Conservation (phyloP, 2,329 filamentous ascomycete species). For the Fusarium sp. region DNA sequence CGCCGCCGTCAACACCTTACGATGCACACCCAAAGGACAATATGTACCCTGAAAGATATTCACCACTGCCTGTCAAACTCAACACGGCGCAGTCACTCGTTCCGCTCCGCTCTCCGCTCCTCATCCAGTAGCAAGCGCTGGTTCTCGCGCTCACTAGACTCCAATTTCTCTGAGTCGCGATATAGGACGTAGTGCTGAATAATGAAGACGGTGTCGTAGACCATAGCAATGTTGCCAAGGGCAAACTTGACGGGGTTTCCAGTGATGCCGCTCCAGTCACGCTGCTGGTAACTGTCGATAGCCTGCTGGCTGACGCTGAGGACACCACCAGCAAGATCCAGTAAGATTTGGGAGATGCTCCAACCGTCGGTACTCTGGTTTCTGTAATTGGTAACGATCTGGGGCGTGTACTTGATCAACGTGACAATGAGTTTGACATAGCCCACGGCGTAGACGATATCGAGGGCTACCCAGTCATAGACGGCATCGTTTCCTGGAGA, state of each 20-base stretch:
- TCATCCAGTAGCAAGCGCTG: conserved; percentile 50
- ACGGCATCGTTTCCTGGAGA: conserved; percentile 55
- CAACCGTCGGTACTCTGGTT: conserved; percentile 89
- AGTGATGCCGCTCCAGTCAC: conserved; percentile 90
- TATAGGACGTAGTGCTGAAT: conserved; percentile 91
- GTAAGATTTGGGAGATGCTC: conserved; percentile 85
- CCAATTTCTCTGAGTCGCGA: conserved; percentile 34
- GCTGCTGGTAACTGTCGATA: conserved; percentile 86
- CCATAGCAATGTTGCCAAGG: conserved; percentile 85
- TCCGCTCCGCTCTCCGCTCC: conserved; percentile 46
- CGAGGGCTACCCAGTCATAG: conserved; percentile 71
- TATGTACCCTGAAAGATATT: background rate
- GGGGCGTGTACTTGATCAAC: conserved; percentile 92
- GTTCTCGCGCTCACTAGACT: conserved; percentile 32
- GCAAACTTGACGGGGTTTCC: conserved; percentile 94
- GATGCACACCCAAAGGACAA: background rate
- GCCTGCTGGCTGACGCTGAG: conserved; percentile 85
- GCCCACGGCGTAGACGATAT: conserved; percentile 76
- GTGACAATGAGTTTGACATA: conserved; percentile 93
- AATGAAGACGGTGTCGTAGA: conserved; percentile 90
- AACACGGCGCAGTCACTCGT: background rate
- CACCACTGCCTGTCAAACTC: background rate
- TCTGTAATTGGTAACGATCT: conserved; percentile 84
- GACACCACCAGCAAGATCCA: conserved; percentile 85
- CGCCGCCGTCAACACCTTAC: background rate